Percentiles rank a stretch among this genome's conserved stretches.
These are phyloP conservation scores for Nicotiana rustica DNA, from an alignment of 305 asterid species.

Conservation along the genomic window DNA sequence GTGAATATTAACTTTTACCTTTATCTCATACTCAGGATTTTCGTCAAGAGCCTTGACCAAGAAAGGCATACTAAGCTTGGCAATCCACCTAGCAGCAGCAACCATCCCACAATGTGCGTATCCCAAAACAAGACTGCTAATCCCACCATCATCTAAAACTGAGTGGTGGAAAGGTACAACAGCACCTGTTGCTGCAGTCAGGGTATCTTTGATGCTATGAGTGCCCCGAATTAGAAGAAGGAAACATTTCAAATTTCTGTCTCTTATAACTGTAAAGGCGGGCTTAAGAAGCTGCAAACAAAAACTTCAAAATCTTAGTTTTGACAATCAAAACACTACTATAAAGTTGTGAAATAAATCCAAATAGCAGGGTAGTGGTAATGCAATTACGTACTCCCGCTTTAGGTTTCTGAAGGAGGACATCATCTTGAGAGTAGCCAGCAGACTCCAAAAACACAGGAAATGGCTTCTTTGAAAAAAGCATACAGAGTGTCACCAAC, in stretches of 20 bases:
- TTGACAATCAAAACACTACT: not conserved
- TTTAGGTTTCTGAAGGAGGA: conserved; percentile 90
- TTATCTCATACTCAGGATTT: conserved; percentile 74
- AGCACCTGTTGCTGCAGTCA: conserved; percentile 95
- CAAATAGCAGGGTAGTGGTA: conserved; percentile 9
- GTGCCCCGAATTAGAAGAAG: conserved; percentile 95
- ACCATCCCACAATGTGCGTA: conserved; percentile 98
- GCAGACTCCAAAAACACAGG: conserved; percentile 79
- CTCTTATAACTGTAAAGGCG: conserved; percentile 79
- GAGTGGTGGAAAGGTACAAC: conserved; percentile 97
- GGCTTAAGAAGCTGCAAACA: conserved; percentile 86
- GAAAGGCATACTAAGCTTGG: conserved; percentile 79
- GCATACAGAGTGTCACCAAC: conserved; percentile 73
- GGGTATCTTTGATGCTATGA: conserved; percentile 89
- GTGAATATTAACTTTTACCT: conserved; percentile 51
- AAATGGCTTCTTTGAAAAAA: conserved; percentile 87
- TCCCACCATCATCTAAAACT: conserved; percentile 82
- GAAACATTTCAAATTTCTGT: conserved; percentile 76
- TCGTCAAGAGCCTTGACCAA: conserved; percentile 73
- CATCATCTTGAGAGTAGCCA: conserved; percentile 64
- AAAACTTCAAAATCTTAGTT: conserved; percentile 33
- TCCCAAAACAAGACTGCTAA: conserved; percentile 79
- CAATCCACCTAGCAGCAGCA: conserved; percentile 97
- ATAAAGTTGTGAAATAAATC: conserved; percentile 25
- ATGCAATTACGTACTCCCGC: conserved; percentile 70